Evolutionary conservation across 495 filamentous ascomycete genomes (phyloP), one percentile per base, ranked within the genome.

Genomic region (Podospora anserina): DNA sequence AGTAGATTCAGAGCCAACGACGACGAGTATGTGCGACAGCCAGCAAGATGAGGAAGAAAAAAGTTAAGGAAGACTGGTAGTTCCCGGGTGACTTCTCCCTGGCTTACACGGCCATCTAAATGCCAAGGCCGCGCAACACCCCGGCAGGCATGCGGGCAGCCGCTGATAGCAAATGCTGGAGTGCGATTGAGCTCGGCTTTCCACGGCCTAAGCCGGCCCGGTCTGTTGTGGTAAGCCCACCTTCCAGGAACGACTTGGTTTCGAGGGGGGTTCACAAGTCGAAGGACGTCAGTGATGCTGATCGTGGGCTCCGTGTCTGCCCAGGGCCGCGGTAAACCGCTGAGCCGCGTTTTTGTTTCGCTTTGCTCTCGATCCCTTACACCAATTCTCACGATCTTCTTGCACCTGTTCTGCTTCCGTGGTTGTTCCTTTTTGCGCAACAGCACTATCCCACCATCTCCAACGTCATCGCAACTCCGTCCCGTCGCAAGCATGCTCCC

Each of bases 201-300:
- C 32, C 15, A 64, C 80, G 77, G 78, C 71, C 78, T 76, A 49
- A 71, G n/a, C 68, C 76, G 80, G 77, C 70, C 76, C 73, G 72
- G 39, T 0, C 23, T 23, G 23, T 3, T 49, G 15, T 30, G n/a
- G 70, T 55, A 19, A 65, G 23, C 68, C 68, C 68, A 61, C 65
- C 59, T 65, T 20, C 30, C 70, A 69, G 66, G 70, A 66, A 64
- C 66, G 49, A 34, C 15, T 56, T 66, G 20, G 59, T 5, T 23
- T 18, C 30, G 30, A 32, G 30, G 30, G 30, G 3, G 23, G 23
- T 23, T 32, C 30, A 32, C 7, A 32, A 7, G 30, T 32, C 7
- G 30, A 7, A 5, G 30, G 39, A 49, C 39, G 39, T 49, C 39
- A 49, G 39, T 49, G 39, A 49, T 30, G 54, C 56, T 62, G 28